Conservation (phyloP, 1,284 basidiomycete genomes). For the Trametes pubescens region DNA sequence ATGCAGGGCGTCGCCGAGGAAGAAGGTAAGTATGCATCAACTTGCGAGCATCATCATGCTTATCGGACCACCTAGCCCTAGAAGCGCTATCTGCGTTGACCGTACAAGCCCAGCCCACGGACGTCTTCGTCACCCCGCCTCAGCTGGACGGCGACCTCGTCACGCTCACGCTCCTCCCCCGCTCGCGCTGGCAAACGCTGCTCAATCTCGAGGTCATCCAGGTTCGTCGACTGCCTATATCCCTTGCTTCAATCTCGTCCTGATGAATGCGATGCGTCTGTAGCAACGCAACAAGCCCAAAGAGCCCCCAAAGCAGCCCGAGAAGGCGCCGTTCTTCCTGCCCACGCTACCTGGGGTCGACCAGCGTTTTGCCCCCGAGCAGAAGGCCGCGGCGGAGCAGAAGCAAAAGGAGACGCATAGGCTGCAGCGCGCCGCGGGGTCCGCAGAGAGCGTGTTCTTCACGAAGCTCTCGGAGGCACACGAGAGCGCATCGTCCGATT, state of each 20-base stretch:
- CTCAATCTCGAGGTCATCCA: constrained; percentile 96
- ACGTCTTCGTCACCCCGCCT: constrained; percentile 85
- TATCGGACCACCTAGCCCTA: constrained; percentile 54
- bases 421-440: constrained; percentile 62
- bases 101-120: constrained; percentile 64
- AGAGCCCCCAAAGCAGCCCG: constrained; percentile 93
- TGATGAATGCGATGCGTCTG: constrained; percentile 9
- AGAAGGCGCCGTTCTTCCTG: constrained; percentile 97
- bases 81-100: constrained; percentile 66
- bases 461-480: constrained; percentile 66
- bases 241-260: background rate
- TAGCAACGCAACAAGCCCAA: constrained; percentile 97
- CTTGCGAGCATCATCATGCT: constrained; percentile 2
- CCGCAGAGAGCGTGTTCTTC: constrained; percentile 79
- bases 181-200: constrained; percentile 95
- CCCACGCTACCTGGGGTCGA: constrained; percentile 90
- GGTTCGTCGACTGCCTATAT: constrained; percentile 46
- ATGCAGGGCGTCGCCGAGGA: constrained; percentile 84
- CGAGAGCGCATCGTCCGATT: constrained; percentile 62
- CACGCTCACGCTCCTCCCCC: constrained; percentile 91
- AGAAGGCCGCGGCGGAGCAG: constrained; percentile 47
- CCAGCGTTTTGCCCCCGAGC: constrained; percentile 74
- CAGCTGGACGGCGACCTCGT: constrained; percentile 88
- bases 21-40: constrained; percentile 55
- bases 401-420: constrained; percentile 58